phyloP scores from a whole-genome alignment of 2,329 filamentous ascomycete species.

The Diaporthe sp. region DNA sequence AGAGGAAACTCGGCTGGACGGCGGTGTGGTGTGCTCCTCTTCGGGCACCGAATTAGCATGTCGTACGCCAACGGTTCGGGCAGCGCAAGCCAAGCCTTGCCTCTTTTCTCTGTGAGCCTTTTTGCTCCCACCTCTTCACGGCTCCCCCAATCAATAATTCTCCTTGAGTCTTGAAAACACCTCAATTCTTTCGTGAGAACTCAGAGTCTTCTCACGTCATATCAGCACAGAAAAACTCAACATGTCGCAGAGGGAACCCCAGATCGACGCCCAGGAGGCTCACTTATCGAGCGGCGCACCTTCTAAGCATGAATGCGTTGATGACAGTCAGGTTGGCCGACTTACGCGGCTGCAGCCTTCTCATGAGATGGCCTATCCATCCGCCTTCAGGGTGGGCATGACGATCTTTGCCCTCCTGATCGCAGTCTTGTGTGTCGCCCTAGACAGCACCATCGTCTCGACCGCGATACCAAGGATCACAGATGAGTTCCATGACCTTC shows the following conservation, averaged over 20 bases:
- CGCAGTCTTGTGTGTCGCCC: conserved; percentile 9
- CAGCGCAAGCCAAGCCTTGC: background rate
- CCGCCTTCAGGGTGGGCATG: background rate
- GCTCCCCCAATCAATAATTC: background rate
- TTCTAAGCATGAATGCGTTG: background rate
- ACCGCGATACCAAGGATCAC: conserved; percentile 58
- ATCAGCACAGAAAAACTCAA: background rate
- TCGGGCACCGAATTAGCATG: background rate
- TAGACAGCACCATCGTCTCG: conserved; percentile 50
- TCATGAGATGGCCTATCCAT: background rate
- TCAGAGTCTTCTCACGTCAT: background rate
- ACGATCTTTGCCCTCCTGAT: conserved; percentile 16
- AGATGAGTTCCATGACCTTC: conserved; percentile 51
- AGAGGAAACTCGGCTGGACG: background rate
- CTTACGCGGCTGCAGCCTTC: background rate
- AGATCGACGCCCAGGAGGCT: background rate
- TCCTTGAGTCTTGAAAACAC: background rate
- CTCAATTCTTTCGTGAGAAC: background rate
- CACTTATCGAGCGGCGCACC: background rate
- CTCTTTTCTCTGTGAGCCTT: background rate
- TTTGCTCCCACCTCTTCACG: background rate
- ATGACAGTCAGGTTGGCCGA: background rate
- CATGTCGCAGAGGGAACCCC: background rate
- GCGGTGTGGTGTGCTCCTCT: background rate
- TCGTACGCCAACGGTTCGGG: background rate